Percentiles rank a stretch among this genome's conserved stretches.
Evolutionary conservation across 202 grass and related monocot genomes (phyloP).

Genomic region (Saccharum hybrid): DNA sequence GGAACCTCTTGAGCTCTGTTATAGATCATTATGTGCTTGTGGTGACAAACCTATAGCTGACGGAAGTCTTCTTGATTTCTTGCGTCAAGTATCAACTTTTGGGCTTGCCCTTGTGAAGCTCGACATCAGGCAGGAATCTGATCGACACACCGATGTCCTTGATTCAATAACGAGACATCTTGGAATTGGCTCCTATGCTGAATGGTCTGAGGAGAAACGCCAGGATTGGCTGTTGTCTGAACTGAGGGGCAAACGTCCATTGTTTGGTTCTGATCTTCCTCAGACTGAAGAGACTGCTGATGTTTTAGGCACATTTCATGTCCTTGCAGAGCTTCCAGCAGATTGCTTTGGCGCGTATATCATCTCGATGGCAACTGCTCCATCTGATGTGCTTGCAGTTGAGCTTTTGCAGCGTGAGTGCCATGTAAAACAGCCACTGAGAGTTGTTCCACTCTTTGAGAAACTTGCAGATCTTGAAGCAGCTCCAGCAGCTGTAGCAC

Average conservation of each 20-base stretch:
- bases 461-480: constrained; percentile 95
- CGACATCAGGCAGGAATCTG: constrained; percentile 99
- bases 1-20: constrained; percentile 92
- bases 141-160: constrained; percentile 92
- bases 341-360: constrained; percentile 95
- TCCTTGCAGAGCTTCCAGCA: constrained; percentile 84
- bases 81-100: constrained; percentile 98
- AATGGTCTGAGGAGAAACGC: constrained; percentile 97
- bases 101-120: constrained; percentile 96
- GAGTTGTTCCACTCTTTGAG: constrained; percentile 97
- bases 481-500: constrained; percentile 81
- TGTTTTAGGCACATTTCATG: constrained; percentile 85
- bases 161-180: constrained; percentile 90
- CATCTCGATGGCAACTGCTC: constrained; percentile 97
- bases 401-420: constrained; percentile 91
- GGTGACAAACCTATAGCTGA: constrained; percentile 95
- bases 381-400: constrained; percentile 97
- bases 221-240: constrained; percentile 92
- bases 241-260: constrained; percentile 83
- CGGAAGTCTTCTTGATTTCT: constrained; percentile 95
- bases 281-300: constrained; percentile 87
- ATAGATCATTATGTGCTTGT: constrained; percentile 89
- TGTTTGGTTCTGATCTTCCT: constrained; percentile 93
- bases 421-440: constrained; percentile 72
- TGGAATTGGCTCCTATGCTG: constrained; percentile 87